Conservation (phyloP, 129 eudicot genomes). For the Sambucus nigra region DNA sequence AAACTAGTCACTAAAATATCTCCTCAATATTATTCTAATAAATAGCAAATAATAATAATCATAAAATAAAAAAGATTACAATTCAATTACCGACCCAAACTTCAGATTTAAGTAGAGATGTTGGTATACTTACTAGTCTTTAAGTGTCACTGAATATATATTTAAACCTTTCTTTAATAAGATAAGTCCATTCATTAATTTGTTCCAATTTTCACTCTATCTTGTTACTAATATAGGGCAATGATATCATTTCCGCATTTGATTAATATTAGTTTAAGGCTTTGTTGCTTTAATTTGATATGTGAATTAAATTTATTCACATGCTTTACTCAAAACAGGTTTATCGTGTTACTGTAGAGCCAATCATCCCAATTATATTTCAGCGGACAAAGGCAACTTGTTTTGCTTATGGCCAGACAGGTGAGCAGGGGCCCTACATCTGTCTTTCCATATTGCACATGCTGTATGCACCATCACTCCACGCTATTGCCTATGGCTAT, state of each 20-base stretch:
- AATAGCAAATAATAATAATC: too few relatives aligned
- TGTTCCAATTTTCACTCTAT: not conserved
- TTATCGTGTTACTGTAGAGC: conserved; percentile 63
- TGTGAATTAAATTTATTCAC: conserved; percentile 7
- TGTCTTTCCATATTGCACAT: not conserved
- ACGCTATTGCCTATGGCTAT: not conserved
- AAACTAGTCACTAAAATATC: too few relatives aligned
- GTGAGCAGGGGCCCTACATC: conserved; percentile 15
- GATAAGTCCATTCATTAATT: too few relatives aligned
- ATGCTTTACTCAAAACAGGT: conserved; percentile 27
- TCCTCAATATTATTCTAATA: too few relatives aligned
- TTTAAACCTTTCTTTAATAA: too few relatives aligned
- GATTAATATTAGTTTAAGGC: conserved; percentile 2
- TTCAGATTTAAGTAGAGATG: too few relatives aligned
- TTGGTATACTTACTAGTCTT: too few relatives aligned
- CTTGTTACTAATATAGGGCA: too few relatives aligned
- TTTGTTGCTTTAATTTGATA: not conserved
- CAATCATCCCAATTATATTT: conserved; percentile 57
- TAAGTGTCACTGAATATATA: too few relatives aligned
- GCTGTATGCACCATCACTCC: not conserved
- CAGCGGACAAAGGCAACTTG: conserved; percentile 82
- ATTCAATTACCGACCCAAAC: too few relatives aligned
- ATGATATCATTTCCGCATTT: not conserved
- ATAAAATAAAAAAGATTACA: too few relatives aligned
- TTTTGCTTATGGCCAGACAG: conserved; percentile 86